These are phyloP conservation scores for Saturnispora gosingensis DNA, from an alignment of 805 yeast species.

Conservation along the genomic window DNA sequence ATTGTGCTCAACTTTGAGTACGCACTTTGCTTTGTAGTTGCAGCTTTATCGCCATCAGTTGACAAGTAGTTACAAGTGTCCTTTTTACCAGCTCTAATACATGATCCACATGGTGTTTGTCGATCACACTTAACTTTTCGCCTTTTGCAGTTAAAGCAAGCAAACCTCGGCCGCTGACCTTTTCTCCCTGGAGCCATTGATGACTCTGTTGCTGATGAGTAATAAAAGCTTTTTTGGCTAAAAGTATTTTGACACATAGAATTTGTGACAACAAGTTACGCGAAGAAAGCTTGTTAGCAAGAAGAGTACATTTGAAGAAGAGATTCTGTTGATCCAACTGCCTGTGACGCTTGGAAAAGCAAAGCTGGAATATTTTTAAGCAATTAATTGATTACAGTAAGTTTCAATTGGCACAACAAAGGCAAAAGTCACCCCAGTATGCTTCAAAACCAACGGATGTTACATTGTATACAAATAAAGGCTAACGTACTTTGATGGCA, in stretches of 20 bases:
- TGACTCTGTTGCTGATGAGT: neutral
- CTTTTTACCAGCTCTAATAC: neutral
- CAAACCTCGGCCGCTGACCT: neutral
- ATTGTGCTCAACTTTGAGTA: neutral
- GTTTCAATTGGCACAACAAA: no score
- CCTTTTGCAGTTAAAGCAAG: neutral
- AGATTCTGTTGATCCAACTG: no score
- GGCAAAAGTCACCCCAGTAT: no score
- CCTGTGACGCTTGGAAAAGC: no score
- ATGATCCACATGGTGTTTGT: neutral
- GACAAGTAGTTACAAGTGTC: neutral
- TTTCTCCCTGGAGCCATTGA: neutral
- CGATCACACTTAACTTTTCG: conserved; percentile 5
- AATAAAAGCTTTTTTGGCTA: neutral
- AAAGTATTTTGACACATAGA: neutral
- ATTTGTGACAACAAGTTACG: neutral
- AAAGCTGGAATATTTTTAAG: no score
- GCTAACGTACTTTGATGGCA: no score
- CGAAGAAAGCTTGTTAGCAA: neutral
- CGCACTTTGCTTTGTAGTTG: neutral
- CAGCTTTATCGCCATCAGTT: neutral
- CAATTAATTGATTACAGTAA: no score
- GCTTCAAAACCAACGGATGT: no score
- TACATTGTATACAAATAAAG: no score
- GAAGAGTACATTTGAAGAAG: no score